Conservation (phyloP, 148 eudicot genomes). For the Cornus kousa region DNA sequence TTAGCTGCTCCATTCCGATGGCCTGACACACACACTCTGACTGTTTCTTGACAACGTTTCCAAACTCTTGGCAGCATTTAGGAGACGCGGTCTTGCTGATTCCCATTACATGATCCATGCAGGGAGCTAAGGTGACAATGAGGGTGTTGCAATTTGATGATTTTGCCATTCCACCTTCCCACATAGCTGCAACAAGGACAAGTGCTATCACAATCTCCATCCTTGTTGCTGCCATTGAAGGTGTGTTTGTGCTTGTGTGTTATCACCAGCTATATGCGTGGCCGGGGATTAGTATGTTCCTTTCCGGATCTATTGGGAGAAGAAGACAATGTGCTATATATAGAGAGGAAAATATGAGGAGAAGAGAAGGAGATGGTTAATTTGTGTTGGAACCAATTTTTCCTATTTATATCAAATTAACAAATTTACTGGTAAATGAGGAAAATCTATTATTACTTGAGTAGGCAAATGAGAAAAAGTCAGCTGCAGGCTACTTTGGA, state of each 20-base stretch:
- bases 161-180: conserved; percentile 35
- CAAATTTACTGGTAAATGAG: neutral
- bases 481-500: neutral
- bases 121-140: conserved; percentile 27
- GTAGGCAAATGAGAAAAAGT: neutral
- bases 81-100: conserved; percentile 25
- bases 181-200: conserved; percentile 12
- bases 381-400: conserved; percentile 21
- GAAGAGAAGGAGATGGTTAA: neutral
- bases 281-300: neutral
- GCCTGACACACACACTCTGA: conserved; percentile 58
- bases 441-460: neutral
- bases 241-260: too few species aligned
- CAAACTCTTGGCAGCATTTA: conserved; percentile 28
- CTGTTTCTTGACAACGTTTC: conserved; percentile 40
- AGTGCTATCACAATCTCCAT: conserved; percentile 16
- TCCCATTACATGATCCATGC: conserved; percentile 19
- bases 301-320: neutral
- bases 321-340: conserved; percentile 2
- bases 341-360: neutral
- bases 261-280: too few species aligned
- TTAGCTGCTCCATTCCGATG: conserved; percentile 26
- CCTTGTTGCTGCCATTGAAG: conserved; percentile 13
- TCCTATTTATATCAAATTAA: conserved; percentile 8
- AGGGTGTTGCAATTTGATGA: conserved; percentile 29